Evolutionary conservation across 1,139 yeast genomes (phyloP).

Genomic region (Scheffersomyces titani): DNA sequence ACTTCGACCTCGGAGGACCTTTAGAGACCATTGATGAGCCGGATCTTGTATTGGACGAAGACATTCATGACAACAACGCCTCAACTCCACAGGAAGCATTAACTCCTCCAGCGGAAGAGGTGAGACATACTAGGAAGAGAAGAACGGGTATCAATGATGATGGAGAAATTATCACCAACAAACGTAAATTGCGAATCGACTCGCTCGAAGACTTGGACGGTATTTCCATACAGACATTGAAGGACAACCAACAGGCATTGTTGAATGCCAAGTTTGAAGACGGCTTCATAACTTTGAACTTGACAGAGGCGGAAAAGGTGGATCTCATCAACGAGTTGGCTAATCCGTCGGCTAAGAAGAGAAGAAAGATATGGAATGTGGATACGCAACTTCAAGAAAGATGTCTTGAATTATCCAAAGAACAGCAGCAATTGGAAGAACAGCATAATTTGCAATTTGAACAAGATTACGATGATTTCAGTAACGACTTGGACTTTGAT

Average conservation of each 20-base stretch:
- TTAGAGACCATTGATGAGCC: slow-evolving; percentile 29
- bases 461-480: slow-evolving; percentile 22
- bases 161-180: slow-evolving; percentile 41
- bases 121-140: slow-evolving; percentile 19
- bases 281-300: slow-evolving; percentile 23
- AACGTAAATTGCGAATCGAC: slow-evolving; percentile 42
- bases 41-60: slow-evolving; percentile 11
- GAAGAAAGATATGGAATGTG: slow-evolving; percentile 22
- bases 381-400: slow-evolving; percentile 28
- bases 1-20: slow-evolving; percentile 21
- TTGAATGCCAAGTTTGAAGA: slow-evolving; percentile 15
- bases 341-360: slow-evolving; percentile 25
- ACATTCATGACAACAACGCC: slow-evolving; percentile 7
- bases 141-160: slow-evolving; percentile 33
- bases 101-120: slow-evolving; percentile 14
- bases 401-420: slow-evolving; percentile 30
- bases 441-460: slow-evolving; percentile 20
- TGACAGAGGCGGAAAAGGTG: slow-evolving; percentile 36
- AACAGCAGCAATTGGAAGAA: slow-evolving; percentile 24
- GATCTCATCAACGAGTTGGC: slow-evolving; percentile 38
- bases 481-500: slow-evolving; percentile 37
- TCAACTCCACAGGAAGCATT: slow-evolving; percentile 19
- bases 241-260: slow-evolving; percentile 29
- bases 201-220: slow-evolving; percentile 35
- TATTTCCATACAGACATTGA: slow-evolving; percentile 35